Base-by-base conservation (phyloP, 768 basidiomycete species). In the Tubosaeta sp. region DNA sequence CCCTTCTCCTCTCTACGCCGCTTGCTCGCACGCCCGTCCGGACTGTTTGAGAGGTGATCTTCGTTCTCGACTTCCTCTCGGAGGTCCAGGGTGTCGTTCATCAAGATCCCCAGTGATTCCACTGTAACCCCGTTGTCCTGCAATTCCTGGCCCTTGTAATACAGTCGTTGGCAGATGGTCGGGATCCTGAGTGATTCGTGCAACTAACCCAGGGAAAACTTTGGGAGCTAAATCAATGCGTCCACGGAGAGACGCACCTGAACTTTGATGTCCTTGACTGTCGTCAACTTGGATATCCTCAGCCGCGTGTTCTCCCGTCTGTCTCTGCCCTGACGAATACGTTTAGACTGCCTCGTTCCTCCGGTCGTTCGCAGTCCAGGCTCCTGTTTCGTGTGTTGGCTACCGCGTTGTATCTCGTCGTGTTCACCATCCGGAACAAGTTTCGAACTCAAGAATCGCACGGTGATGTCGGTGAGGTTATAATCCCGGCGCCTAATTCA, bases 211-310 rank as follows among this genome's bases (percentile, higher is more conserved):
- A 35, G 14, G 18, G 21, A 12, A 36, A 40, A 46, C 18, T 30
- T 9, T 12, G 14, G 9, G 25, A 30, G 14, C 19, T 9, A 41
- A 31, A 31, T 44, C 19, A 35, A 47, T 57, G 27, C n/a, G 44
- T 48, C 21, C 13, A 44, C 13, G 19, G 11, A 21, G 21, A n/a
- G 16, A 67, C 80, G 52, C 51, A 89, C 86, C 74, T 80, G 75
- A 48, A 87, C 62, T 67, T 90, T 91, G 59, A 92, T 80, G 14
- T 91, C 88, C 64, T 85, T 90, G 45, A 93, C 76, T 0, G 85
- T 83, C 55, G 80, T 89, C 27, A 68, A 63, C 65, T 87, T 90
- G 39, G 73, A 71, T 40, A 92, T 76, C 11, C 70, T 75, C 44
- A 89, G 61, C 56, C 69, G 78, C 51, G 74, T 75, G 55, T 72